Percentiles rank a stretch among this genome's conserved stretches.
These are phyloP conservation scores for Ganoderma sinense DNA, from an alignment of 1,284 basidiomycete genomes.

Conservation along the genomic window DNA sequence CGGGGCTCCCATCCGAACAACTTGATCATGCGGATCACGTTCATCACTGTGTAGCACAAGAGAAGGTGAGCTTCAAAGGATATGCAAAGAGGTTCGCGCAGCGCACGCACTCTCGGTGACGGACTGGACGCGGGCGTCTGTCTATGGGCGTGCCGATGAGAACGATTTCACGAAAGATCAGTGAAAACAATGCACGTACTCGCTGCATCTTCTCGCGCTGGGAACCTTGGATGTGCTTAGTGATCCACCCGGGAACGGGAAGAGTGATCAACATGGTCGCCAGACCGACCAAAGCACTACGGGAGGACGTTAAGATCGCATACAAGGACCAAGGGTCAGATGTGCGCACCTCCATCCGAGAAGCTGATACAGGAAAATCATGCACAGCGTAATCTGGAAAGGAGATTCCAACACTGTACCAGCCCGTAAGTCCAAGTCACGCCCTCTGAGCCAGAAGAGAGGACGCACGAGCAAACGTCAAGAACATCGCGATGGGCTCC, in stretches of 20 bases:
- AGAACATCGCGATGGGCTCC: constrained; percentile 8
- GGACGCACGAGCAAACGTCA: constrained; percentile 14
- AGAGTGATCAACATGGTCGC: constrained; percentile 56
- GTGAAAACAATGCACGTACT: constrained; percentile 25
- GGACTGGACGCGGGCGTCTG: constrained; percentile 56
- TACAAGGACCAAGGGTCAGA: neutral
- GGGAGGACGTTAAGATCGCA: neutral
- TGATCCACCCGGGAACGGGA: constrained; percentile 55
- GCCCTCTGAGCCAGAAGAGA: neutral
- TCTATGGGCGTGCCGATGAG: constrained; percentile 37
- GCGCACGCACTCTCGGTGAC: constrained; percentile 55
- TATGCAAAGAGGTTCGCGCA: neutral
- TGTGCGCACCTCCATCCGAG: constrained; percentile 53
- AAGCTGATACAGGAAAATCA: constrained; percentile 52
- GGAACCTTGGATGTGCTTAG: constrained; percentile 38
- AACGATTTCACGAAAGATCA: constrained; percentile 33
- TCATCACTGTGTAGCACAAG: constrained; percentile 40
- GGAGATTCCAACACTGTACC: constrained; percentile 16
- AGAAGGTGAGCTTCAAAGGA: neutral
- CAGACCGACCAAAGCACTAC: constrained; percentile 58
- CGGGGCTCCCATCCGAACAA: constrained; percentile 54
- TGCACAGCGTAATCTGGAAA: constrained; percentile 44
- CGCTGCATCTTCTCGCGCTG: constrained; percentile 44
- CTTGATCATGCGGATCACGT: constrained; percentile 50
- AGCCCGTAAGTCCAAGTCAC: neutral